Conservation (phyloP, 495 filamentous ascomycete species). For the Neurospora africana region DNA sequence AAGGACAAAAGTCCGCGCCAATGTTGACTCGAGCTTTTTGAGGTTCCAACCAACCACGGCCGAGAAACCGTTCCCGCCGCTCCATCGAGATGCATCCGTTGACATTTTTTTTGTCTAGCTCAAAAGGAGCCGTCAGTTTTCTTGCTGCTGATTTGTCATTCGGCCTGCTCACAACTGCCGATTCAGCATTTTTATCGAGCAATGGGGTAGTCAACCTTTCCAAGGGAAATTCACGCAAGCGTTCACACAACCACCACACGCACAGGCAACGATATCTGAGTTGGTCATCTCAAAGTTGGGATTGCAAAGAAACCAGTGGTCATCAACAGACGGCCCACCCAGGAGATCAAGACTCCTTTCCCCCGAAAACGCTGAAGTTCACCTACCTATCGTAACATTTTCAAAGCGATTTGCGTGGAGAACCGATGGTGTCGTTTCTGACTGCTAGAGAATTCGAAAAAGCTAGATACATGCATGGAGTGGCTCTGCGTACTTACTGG, state of each 20-base stretch:
- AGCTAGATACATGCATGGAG: not conserved
- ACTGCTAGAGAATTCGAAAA: not conserved
- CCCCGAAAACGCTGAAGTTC: not conserved
- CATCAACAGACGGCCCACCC: not conserved
- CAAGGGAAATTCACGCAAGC: not conserved
- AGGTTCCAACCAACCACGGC: not conserved
- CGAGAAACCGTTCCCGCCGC: not conserved
- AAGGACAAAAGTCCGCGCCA: constrained; percentile 4
- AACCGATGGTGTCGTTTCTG: not conserved
- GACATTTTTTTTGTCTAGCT: not conserved
- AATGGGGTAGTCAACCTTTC: not conserved
- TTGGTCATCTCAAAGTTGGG: not conserved
- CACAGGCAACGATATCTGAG: not conserved
- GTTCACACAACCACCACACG: not conserved
- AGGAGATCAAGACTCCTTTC: not conserved
- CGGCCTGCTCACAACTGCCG: not conserved
- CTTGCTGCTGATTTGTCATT: not conserved
- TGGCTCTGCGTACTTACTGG: too few species aligned
- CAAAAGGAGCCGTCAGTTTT: not conserved
- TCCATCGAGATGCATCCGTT: not conserved
- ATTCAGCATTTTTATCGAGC: not conserved
- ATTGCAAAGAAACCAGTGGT: not conserved
- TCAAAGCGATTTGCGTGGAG: not conserved
- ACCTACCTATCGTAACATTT: not conserved
- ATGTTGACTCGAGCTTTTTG: not conserved